Evolutionary conservation across 2,329 filamentous ascomycete species (phyloP).

Genomic region (Talaromyces sp.): DNA sequence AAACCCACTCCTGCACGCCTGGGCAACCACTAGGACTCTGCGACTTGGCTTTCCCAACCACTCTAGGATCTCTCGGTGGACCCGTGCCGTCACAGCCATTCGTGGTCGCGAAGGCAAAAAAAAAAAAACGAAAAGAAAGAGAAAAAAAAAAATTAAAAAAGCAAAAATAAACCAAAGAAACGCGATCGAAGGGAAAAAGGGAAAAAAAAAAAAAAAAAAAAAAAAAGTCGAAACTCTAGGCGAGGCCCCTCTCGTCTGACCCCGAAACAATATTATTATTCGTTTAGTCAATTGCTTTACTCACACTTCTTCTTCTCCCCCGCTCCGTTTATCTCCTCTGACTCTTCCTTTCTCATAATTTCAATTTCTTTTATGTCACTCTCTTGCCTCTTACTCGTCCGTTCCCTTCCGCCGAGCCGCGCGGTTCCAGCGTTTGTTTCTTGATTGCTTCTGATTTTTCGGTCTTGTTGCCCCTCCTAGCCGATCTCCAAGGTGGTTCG

Average conservation of each 20-base stretch:
- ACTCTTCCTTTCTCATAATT: constrained; percentile 33
- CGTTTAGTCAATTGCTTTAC: constrained; percentile 48
- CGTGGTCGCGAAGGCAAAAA: constrained; percentile 9
- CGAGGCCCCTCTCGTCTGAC: constrained; percentile 21
- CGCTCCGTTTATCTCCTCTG: constrained; percentile 33
- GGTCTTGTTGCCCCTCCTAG: constrained; percentile 6
- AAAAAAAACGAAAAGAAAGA: constrained; percentile 11
- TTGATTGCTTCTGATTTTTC: constrained; percentile 3
- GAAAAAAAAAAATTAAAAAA: constrained; percentile 12
- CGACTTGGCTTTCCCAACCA: constrained; percentile 1
- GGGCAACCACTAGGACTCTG: not conserved
- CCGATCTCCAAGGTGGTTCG: constrained; percentile 10
- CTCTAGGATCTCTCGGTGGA: constrained; percentile 14
- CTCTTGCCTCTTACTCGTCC: constrained; percentile 42
- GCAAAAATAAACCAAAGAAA: constrained; percentile 12
- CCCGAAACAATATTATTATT: constrained; percentile 33
- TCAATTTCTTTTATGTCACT: constrained; percentile 46
- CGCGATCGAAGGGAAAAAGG: constrained; percentile 12
- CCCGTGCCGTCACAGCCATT: constrained; percentile 20
- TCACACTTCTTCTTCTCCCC: constrained; percentile 22
- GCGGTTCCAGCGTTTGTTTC: constrained; percentile 38
- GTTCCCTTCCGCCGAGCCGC: constrained; percentile 40
- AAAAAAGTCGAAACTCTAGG: constrained; percentile 12
- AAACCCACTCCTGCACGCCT: not conserved
- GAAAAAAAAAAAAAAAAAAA: constrained; percentile 19